A percentile compares a stretch with the other conserved stretches of the same genome.
phyloP scores from a whole-genome alignment of 179 eudicot species.

The Vitellaria paradoxa region DNA sequence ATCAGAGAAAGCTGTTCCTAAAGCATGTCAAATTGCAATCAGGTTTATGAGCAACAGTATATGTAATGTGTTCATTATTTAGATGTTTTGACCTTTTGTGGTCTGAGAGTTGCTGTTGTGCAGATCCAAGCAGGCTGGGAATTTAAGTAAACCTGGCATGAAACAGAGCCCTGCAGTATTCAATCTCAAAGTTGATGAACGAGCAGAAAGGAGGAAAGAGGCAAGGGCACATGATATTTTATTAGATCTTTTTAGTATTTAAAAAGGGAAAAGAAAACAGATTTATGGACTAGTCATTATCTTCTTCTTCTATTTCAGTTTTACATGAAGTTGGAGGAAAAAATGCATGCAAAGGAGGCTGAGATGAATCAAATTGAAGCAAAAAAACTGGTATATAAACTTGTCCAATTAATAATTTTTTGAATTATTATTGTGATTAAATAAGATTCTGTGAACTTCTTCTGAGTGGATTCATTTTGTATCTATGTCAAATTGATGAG shows the following conservation, averaged over 20 bases:
- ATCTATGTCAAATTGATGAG: not conserved
- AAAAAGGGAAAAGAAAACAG: not conserved
- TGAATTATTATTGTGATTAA: not conserved
- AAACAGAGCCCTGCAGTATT: slow-evolving; percentile 29
- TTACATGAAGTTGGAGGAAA: slow-evolving; percentile 31
- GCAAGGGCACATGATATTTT: slow-evolving; percentile 21
- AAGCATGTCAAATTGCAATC: slow-evolving; percentile 27
- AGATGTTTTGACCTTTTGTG: not conserved
- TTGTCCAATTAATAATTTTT: not conserved
- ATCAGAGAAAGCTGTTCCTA: slow-evolving; percentile 29
- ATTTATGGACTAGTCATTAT: not conserved
- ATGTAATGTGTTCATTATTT: not conserved
- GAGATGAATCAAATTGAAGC: slow-evolving; percentile 33
- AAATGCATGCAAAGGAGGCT: slow-evolving; percentile 38
- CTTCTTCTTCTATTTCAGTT: slow-evolving; percentile 21
- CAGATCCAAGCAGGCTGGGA: slow-evolving; percentile 32
- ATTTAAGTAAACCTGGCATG: slow-evolving; percentile 25
- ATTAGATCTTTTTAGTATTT: not conserved
- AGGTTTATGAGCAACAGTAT: slow-evolving; percentile 34
- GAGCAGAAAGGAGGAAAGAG: slow-evolving; percentile 51
- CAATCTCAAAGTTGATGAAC: slow-evolving; percentile 36
- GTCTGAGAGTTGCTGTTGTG: slow-evolving; percentile 9
- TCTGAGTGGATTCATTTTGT: not conserved
- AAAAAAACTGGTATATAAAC: slow-evolving; percentile 24
- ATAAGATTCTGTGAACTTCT: not conserved